phyloP scores from a whole-genome alignment of 345 rosid species.

The Boechera divaricarpa region DNA sequence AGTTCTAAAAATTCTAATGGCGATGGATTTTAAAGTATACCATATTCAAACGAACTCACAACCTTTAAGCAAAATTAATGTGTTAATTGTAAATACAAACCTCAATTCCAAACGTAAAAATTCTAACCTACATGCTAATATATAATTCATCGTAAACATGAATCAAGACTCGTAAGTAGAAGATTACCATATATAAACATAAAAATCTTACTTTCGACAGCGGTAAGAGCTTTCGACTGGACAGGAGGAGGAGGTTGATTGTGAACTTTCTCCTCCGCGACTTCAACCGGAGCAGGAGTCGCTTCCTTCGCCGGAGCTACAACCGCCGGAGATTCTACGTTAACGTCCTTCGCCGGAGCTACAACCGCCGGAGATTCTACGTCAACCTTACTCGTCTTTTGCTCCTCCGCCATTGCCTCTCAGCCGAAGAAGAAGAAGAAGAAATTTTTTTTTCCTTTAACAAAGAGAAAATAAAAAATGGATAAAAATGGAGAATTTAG shows the following conservation, averaged over 20 bases:
- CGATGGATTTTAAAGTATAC: neutral
- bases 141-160: constrained; percentile 1
- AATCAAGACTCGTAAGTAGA: neutral
- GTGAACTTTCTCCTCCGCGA: constrained; percentile 48
- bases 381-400: constrained; percentile 43
- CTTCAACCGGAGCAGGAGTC: constrained; percentile 44
- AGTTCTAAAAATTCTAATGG: neutral
- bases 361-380: constrained; percentile 40
- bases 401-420: constrained; percentile 67
- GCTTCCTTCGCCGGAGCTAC: constrained; percentile 40
- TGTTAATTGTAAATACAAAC: neutral
- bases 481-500: constrained; percentile 1
- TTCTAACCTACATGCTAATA: neutral
- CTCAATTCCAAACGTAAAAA: neutral
- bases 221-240: constrained; percentile 66
- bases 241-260: constrained; percentile 52
- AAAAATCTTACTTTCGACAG: constrained; percentile 59
- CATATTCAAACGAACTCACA: neutral
- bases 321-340: constrained; percentile 31
- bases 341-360: constrained; percentile 37
- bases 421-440: constrained; percentile 4
- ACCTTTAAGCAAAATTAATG: neutral
- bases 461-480: neutral
- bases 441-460: neutral
- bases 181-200: neutral